Percentiles rank a stretch among this genome's conserved stretches.
Conservation (phyloP, 164 flowering plant species). For the Stephania japonica region DNA sequence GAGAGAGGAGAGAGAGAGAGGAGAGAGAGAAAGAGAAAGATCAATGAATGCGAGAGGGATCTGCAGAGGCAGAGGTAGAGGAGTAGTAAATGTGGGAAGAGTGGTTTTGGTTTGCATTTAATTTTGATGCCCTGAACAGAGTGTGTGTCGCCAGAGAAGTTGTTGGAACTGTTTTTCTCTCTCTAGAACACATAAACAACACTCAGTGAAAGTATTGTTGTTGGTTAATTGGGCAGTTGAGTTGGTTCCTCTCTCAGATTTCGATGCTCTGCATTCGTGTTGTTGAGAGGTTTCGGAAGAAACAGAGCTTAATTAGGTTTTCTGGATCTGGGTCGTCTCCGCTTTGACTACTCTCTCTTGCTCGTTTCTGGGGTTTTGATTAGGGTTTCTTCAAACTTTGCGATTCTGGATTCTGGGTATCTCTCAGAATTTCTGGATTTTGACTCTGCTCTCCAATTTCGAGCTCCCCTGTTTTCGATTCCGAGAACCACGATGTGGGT, state of each 20-base stretch:
- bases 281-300: conserved; percentile 1
- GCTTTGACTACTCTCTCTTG: neutral
- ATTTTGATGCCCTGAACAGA: conserved; percentile 14
- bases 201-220: neutral
- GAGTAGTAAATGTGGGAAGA: conserved; percentile 20
- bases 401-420: neutral
- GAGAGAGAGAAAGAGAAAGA: neutral
- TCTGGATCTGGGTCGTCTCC: neutral
- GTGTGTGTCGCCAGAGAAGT: conserved; percentile 6
- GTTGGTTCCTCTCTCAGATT: neutral
- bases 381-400: neutral
- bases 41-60: conserved; percentile 35
- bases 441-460: neutral
- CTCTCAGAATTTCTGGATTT: conserved; percentile 1
- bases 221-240: neutral
- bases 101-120: conserved; percentile 16
- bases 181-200: neutral
- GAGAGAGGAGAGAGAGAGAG: neutral
- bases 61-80: conserved; percentile 9
- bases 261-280: neutral
- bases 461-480: neutral
- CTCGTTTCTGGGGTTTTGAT: neutral
- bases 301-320: neutral
- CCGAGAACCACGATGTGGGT: neutral
- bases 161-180: conserved; percentile 7